Percentiles rank a stretch among this genome's conserved stretches.
Conservation (phyloP, 139 green algal genomes). For the Chlamydomonas schloesseri region DNA sequence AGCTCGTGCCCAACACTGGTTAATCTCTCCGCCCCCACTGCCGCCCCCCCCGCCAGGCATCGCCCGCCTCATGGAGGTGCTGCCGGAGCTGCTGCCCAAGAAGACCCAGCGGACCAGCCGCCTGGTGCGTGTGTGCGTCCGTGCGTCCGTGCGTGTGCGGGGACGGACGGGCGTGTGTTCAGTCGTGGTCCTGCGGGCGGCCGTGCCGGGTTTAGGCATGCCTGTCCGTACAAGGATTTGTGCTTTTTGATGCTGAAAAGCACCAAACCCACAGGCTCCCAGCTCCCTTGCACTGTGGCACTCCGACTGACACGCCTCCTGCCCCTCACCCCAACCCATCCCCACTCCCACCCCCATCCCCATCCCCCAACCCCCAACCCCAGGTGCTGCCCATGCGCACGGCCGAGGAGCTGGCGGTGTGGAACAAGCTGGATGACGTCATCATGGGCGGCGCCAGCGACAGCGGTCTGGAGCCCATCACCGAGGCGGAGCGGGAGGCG, state of each 20-base stretch:
- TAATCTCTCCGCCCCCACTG: no score
- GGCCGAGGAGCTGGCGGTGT: conserved; percentile 68
- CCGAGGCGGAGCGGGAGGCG: not conserved
- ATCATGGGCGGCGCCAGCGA: conserved; percentile 83
- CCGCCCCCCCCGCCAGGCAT: conserved; percentile 1
- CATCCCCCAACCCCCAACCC: no score
- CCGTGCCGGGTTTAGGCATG: no score
- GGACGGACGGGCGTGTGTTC: no score
- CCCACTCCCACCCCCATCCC: not conserved
- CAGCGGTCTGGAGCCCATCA: conserved; percentile 34
- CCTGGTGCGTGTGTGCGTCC: not conserved
- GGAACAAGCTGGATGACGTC: conserved; percentile 80
- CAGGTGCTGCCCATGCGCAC: conserved; percentile 73
- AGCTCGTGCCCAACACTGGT: no score
- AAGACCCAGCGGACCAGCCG: not conserved
- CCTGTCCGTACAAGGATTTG: no score
- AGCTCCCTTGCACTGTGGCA: no score
- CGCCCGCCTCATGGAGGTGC: not conserved
- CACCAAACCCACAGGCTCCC: no score
- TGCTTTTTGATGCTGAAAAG: no score
- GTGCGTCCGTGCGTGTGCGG: not conserved
- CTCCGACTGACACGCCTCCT: no score
- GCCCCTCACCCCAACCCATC: not conserved
- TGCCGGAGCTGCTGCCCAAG: conserved; percentile 48
- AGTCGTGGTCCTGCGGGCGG: no score